Base-by-base conservation (phyloP, 306 rosid species). In the Cucurbita ficifolia region DNA sequence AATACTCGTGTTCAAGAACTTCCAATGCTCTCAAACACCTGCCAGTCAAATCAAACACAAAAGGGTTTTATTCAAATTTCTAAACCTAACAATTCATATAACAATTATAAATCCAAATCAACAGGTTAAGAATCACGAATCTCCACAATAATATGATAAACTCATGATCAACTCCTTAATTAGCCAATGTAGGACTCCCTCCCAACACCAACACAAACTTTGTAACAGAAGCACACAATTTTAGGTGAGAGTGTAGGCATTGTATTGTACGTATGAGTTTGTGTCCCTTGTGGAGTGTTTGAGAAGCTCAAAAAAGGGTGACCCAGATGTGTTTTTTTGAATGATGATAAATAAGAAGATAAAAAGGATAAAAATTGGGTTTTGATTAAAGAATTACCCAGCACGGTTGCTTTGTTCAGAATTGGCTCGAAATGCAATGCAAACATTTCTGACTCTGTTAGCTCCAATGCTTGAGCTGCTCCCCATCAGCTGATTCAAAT, bases 391-490 rank as follows among this genome's bases (percentile, higher is more conserved):
- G 29, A 19, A 11, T 39, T 63, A 91, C 97, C 96, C 92, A 10
- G 87, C 80, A 76, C 90, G 97, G 86, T 93, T 87, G 82, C 80
- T 88, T 18, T 86, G 94, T 8, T 93, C 89, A 50, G 94, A 81
- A 75, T 96, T 87, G 49, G 91, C 88, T 57, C 97, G 98, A 86
- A 93, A 93, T 61, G 98, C 96, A 21, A 93, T 81, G 75, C 98
- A 93, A 0, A 93, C 90, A 68, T 88, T 88, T 64, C 83, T 88
- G 81, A 94, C 89, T 83, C 97, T 77, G 77, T 89, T 90, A 79
- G 98, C 97, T 10, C 98, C 98, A 74, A 94, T 94, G 82, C 98
- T 94, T 0, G 98, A 94, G 76, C 98, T 94, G 76, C 98, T 94
- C 7, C 96, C 98, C 83, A 89, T 84, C 14, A 94, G 83, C 80